Base-by-base conservation (phyloP, 1,139 yeast species). In the Sugiyamaella castrensis region DNA sequence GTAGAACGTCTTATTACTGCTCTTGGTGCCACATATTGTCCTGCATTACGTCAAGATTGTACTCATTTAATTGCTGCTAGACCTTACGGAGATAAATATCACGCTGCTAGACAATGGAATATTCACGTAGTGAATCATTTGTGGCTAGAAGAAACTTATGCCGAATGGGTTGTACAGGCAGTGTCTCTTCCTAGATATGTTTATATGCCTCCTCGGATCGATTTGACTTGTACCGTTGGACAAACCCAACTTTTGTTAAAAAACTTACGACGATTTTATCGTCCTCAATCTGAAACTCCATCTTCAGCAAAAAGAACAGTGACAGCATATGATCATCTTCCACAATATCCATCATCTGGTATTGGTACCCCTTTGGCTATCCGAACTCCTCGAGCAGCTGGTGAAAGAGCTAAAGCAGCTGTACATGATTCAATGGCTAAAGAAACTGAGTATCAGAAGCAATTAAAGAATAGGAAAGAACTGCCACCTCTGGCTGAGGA, bases 81-180 rank as follows among this genome's bases (percentile, higher is more conserved):
- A 37, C 77, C 86, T 0, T 66, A 65, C 13, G 98, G 98, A 1
- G 78, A 75, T 51, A 92, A 92, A 67, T 87, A 77, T 60, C 76
- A 75, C 9, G 87, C 92, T 8, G 95, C 95, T 0, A 65, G 71
- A 31, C 69, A 70, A 38, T 86, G 89, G 82, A 77, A 81, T 70
- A 61, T 76, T 1, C 69, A 71, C 8, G 75, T 85, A 1, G 84
- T 87, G 0, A 89, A 85, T 61, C 96, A 87, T 65, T 62, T 83
- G 15, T 92, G 98, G 98, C 68, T 92, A n/a, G 98, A 92, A 62
- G 94, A 87, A 51, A 77, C 86, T 46, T 85, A 74, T 61, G 73
- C 82, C 0, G 67, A 73, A 40, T 84, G 94, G 91, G 66, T 67
- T 40, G 58, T 74, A 5, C 72, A 79, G 57, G 77, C 80, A 40